Evolutionary conservation across 2,329 filamentous ascomycete species (phyloP).

Genomic region (Calonectria naviculata): DNA sequence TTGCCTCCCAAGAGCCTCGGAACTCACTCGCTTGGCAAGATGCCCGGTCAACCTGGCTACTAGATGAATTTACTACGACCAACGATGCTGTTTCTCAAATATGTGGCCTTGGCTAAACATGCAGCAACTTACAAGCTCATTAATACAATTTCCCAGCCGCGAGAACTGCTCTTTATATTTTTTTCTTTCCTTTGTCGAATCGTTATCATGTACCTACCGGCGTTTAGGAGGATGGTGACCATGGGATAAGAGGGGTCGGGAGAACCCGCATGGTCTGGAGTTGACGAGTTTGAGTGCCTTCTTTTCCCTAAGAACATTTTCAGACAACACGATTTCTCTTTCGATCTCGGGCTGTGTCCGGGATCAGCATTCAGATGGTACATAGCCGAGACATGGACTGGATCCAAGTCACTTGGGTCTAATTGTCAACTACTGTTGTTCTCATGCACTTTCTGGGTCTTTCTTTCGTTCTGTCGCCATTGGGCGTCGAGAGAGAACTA

Average conservation of each 20-base stretch:
- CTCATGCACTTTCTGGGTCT: slow-evolving; percentile 1
- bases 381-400: slow-evolving; percentile 9
- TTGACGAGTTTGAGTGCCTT: slow-evolving; percentile 32
- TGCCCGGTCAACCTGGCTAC: slow-evolving; percentile 68
- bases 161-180: slow-evolving; percentile 7
- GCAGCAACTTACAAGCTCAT: not conserved
- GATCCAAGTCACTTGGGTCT: not conserved
- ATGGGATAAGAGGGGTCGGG: slow-evolving; percentile 24
- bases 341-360: not conserved
- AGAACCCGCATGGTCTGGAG: slow-evolving; percentile 37
- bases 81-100: slow-evolving; percentile 22
- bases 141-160: slow-evolving; percentile 18
- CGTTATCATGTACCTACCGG: slow-evolving; percentile 33
- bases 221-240: slow-evolving; percentile 34
- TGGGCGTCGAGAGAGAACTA: not conserved
- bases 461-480: not conserved
- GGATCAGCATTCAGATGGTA: slow-evolving; percentile 8
- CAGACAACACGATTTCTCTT: not conserved
- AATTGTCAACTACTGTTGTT: not conserved
- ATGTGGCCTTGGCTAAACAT: not conserved
- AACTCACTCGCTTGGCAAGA: slow-evolving; percentile 62
- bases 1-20: slow-evolving; percentile 59
- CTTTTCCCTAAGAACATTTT: slow-evolving; percentile 21
- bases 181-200: slow-evolving; percentile 14
- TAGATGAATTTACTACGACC: slow-evolving; percentile 45